phyloP scores from a whole-genome alignment of 345 rosid genomes.

The Eutrema japonicum region DNA sequence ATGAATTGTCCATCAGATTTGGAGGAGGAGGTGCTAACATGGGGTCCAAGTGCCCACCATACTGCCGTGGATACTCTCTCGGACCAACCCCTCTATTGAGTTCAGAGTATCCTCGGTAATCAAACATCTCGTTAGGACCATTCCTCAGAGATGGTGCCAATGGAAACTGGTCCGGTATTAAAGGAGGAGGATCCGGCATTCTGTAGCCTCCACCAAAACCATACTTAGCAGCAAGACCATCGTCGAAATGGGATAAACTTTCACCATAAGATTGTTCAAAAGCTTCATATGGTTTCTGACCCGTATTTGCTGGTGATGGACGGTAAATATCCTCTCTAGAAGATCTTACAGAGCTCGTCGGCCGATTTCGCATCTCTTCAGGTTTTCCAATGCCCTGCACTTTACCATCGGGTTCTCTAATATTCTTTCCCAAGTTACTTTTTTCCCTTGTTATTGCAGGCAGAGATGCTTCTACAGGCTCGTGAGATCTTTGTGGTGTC shows the following conservation, averaged over 20 bases:
- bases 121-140: constrained; percentile 38
- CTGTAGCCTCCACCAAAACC: constrained; percentile 42
- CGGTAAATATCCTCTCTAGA: constrained; percentile 33
- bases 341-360: constrained; percentile 31
- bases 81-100: constrained; percentile 33
- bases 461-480: constrained; percentile 34
- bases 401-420: constrained; percentile 30
- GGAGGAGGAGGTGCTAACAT: constrained; percentile 44
- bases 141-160: constrained; percentile 27
- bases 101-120: constrained; percentile 43
- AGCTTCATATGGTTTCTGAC: constrained; percentile 30
- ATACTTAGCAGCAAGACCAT: constrained; percentile 46
- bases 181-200: constrained; percentile 33
- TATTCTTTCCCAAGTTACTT: constrained; percentile 25
- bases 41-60: constrained; percentile 45
- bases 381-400: constrained; percentile 22
- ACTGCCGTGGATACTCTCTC: constrained; percentile 42
- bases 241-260: constrained; percentile 35
- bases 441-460: constrained; percentile 33
- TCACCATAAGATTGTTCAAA: constrained; percentile 46
- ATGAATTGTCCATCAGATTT: constrained; percentile 45
- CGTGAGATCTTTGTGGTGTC: constrained; percentile 37
- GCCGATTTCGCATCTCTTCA: constrained; percentile 33
- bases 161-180: constrained; percentile 43
- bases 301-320: constrained; percentile 29